These are phyloP conservation scores for Stagonosporopsis rhizophila DNA, from an alignment of 2,329 filamentous ascomycete genomes.

Conservation along the genomic window DNA sequence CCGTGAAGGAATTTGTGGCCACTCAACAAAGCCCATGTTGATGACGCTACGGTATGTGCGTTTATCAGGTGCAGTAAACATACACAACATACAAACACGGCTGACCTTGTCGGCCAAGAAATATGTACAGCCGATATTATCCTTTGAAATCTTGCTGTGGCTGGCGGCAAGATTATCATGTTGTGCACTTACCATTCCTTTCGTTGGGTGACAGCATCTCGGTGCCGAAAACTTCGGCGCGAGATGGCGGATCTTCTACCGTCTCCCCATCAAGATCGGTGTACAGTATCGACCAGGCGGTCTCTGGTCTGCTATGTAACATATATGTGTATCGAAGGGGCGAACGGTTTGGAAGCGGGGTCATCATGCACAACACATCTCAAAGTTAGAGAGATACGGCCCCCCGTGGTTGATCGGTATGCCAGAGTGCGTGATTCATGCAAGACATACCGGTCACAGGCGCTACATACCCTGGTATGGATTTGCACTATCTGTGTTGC, in stretches of 20 bases:
- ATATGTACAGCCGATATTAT: background rate
- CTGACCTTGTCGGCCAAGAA: background rate
- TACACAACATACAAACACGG: background rate
- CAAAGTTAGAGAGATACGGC: background rate
- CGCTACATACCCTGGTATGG: background rate
- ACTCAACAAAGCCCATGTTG: background rate
- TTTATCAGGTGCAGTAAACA: background rate
- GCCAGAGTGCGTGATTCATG: slow-evolving; percentile 1
- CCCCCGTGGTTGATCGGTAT: background rate
- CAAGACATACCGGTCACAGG: background rate
- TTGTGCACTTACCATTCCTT: background rate
- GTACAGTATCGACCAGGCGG: background rate
- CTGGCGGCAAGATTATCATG: background rate
- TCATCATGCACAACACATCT: slow-evolving; percentile 8
- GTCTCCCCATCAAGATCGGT: background rate
- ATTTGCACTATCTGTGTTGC: background rate
- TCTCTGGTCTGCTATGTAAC: slow-evolving; percentile 1
- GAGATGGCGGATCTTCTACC: background rate
- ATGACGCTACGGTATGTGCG: background rate
- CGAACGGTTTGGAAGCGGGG: slow-evolving; percentile 9
- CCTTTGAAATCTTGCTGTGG: background rate
- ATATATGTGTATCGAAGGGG: background rate
- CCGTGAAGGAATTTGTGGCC: background rate
- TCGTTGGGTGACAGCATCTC: background rate
- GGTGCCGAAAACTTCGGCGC: background rate